Conservation (phyloP, 139 green algal species). For the Picochlorum sp. region DNA sequence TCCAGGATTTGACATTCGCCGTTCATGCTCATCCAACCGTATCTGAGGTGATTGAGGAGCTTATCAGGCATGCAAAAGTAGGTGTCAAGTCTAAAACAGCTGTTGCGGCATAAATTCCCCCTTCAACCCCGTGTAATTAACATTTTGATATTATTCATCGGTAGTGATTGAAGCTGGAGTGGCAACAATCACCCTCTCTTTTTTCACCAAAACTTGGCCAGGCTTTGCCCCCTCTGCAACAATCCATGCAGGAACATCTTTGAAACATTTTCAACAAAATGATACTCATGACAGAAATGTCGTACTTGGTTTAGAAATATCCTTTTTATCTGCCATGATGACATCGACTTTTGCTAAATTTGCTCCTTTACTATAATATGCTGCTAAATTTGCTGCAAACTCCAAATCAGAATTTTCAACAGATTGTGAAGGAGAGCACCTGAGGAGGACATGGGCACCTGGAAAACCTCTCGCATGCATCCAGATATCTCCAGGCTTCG, state of each 20-base stretch:
- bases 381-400: constrained; percentile 63
- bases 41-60: constrained; percentile 69
- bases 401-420: constrained; percentile 39
- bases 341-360: constrained; percentile 47
- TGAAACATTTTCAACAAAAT: neutral
- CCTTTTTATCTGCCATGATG: constrained; percentile 31
- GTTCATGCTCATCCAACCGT: constrained; percentile 98
- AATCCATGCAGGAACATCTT: neutral
- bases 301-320: constrained; percentile 65
- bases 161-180: constrained; percentile 16
- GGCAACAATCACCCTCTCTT: constrained; percentile 54
- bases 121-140: constrained; percentile 24
- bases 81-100: constrained; percentile 10
- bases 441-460: constrained; percentile 20
- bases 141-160: constrained; percentile 5
- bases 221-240: constrained; percentile 52
- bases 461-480: constrained; percentile 74
- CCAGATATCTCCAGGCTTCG: constrained; percentile 65
- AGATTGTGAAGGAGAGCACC: neutral
- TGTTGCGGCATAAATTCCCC: constrained; percentile 30
- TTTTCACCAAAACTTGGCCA: constrained; percentile 58
- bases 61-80: constrained; percentile 27
- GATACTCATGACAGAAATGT: neutral
- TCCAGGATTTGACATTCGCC: constrained; percentile 96
- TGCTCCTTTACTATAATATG: constrained; percentile 54